Percentiles rank a stretch among this genome's conserved stretches.
Evolutionary conservation across 495 filamentous ascomycete genomes (phyloP).

Genomic region (Penicillium roqueforti): DNA sequence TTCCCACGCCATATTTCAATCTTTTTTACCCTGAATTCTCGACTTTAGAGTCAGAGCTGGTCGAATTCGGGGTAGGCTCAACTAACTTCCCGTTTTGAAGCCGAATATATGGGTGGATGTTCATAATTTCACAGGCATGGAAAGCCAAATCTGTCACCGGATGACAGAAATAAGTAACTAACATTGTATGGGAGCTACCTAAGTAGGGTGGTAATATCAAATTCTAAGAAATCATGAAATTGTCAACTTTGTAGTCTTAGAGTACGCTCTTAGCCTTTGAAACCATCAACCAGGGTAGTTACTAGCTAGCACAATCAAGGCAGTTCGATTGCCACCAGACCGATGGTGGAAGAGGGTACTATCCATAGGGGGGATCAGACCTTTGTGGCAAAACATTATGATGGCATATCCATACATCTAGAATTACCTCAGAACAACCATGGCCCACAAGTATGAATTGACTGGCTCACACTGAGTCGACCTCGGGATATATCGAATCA

Average conservation of each 20-base stretch:
- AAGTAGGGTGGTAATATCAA: too few species aligned
- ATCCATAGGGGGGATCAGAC: not conserved
- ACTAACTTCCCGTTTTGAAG: too few species aligned
- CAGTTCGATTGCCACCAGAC: not conserved
- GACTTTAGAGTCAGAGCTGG: not conserved
- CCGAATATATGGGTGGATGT: too few species aligned
- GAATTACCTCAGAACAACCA: not conserved
- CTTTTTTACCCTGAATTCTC: conserved; percentile 5
- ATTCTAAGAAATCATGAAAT: too few species aligned
- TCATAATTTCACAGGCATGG: too few species aligned
- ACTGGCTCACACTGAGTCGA: conserved; percentile 5
- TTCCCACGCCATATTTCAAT: conserved; percentile 6
- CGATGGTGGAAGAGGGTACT: not conserved
- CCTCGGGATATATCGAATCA: conserved; percentile 15
- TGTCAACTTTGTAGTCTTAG: too few species aligned
- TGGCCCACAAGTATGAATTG: not conserved
- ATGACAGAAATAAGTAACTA: too few species aligned
- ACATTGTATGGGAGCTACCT: too few species aligned
- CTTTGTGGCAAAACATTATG: not conserved
- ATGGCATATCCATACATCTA: not conserved
- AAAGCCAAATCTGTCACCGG: too few species aligned
- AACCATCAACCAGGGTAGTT: not conserved
- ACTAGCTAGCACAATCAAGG: not conserved
- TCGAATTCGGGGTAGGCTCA: not conserved
- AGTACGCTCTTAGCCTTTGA: too few species aligned